Conservation (phyloP, 768 basidiomycete genomes). For the Daedaleopsis sinensis region DNA sequence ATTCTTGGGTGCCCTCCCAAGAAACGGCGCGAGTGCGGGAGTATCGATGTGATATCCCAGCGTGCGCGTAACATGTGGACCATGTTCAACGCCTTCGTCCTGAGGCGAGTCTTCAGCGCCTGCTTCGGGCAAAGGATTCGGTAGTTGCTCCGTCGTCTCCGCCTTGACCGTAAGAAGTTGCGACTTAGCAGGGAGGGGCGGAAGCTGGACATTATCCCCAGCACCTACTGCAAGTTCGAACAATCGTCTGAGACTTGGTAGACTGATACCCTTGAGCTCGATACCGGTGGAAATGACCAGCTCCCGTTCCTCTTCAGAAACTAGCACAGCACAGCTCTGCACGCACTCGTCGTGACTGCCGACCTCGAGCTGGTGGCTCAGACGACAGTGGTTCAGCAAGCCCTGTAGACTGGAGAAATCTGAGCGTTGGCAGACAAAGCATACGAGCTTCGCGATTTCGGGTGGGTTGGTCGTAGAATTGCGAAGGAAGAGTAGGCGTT, state of each 20-base stretch:
- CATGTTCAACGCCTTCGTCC: constrained; percentile 11
- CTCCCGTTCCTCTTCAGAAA: constrained; percentile 36
- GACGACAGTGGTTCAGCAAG: constrained; percentile 53
- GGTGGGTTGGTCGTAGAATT: constrained; percentile 34
- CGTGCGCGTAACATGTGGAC: constrained; percentile 47
- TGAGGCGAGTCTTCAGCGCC: not conserved
- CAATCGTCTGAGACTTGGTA: constrained; percentile 49
- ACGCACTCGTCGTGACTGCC: constrained; percentile 57
- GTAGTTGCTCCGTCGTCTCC: not conserved
- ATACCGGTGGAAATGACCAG: constrained; percentile 41
- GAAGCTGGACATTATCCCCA: constrained; percentile 22
- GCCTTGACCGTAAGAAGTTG: not conserved
- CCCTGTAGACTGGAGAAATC: constrained; percentile 57
- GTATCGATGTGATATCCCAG: constrained; percentile 55
- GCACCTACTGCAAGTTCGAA: constrained; percentile 53
- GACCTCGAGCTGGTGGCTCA: constrained; percentile 50
- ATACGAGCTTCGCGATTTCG: constrained; percentile 41
- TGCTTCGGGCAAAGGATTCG: not conserved
- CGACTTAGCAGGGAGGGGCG: constrained; percentile 12
- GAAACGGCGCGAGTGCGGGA: constrained; percentile 52
- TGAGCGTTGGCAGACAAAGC: constrained; percentile 46
- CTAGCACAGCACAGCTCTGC: constrained; percentile 43
- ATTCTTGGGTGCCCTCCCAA: constrained; percentile 46
- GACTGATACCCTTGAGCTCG: constrained; percentile 43
- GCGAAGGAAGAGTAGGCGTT: constrained; percentile 46